phyloP scores from a whole-genome alignment of 2,329 filamentous ascomycete genomes.

The Claviceps paspali region DNA sequence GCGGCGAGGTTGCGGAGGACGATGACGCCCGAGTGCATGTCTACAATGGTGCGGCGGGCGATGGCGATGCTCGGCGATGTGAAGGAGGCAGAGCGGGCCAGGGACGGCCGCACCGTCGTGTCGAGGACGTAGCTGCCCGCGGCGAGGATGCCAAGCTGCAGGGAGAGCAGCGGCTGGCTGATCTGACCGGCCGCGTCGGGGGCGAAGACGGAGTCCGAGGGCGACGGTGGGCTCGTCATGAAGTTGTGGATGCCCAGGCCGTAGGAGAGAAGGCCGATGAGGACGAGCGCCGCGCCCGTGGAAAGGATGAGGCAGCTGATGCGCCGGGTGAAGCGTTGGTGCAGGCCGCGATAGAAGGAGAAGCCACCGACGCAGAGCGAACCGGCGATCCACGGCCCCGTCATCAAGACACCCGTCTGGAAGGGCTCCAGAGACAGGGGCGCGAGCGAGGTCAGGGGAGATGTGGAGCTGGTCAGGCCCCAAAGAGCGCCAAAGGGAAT shows the following conservation, averaged over 20 bases:
- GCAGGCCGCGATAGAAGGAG: constrained; percentile 16
- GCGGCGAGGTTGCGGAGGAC: constrained; percentile 25
- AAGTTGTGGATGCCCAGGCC: constrained; percentile 22
- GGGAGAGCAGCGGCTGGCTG: constrained; percentile 26
- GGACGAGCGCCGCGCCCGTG: constrained; percentile 22
- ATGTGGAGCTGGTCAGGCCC: constrained; percentile 29
- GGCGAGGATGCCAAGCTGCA: constrained; percentile 32
- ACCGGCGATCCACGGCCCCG: constrained; percentile 27
- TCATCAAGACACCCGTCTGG: constrained; percentile 28
- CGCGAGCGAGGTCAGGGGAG: constrained; percentile 29
- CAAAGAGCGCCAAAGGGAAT: constrained; percentile 32
- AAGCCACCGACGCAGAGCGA: constrained; percentile 18
- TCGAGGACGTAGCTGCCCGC: constrained; percentile 26
- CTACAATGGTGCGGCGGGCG: constrained; percentile 28
- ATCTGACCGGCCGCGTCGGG: constrained; percentile 12
- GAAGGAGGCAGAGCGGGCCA: constrained; percentile 32
- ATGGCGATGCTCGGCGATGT: constrained; percentile 31
- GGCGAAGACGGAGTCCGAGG: constrained; percentile 12
- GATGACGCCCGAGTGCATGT: constrained; percentile 30
- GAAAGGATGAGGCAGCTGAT: constrained; percentile 20
- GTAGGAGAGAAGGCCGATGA: constrained; percentile 28
- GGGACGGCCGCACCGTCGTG: constrained; percentile 24
- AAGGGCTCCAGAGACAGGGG: constrained; percentile 26
- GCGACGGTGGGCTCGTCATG: constrained; percentile 14
- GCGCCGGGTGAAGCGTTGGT: constrained; percentile 17